These are phyloP conservation scores for Halteria grandinella DNA, from an alignment of 73 alveolate genomes.

Conservation along the genomic window DNA sequence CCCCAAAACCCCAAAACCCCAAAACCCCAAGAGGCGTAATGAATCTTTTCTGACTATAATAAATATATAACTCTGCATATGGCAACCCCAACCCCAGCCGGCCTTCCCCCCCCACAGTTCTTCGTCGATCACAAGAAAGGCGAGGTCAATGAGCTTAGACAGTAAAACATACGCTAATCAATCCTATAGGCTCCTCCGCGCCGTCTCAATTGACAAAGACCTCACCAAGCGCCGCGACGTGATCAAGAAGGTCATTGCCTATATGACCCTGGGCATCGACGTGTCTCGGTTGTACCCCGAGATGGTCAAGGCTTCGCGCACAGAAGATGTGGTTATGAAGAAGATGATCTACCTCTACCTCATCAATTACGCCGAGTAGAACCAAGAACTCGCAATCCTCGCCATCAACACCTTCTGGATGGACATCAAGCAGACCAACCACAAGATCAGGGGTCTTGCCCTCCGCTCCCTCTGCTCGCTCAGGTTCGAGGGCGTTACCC, in stretches of 20 bases:
- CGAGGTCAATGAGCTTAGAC: constrained; percentile 90
- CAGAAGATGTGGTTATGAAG: constrained; percentile 96
- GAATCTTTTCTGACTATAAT: no score
- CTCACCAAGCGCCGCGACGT: constrained; percentile 88
- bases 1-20: no score
- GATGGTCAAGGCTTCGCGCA: constrained; percentile 96
- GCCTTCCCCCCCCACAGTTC: constrained; percentile 86
- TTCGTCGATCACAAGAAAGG: constrained; percentile 96
- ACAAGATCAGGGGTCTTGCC: constrained; percentile 97
- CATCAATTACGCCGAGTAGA: constrained; percentile 95
- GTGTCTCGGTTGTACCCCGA: constrained; percentile 92
- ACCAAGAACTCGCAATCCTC: constrained; percentile 92
- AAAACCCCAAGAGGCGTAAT: no score
- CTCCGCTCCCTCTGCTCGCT: constrained; percentile 94
- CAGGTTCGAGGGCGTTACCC: constrained; percentile 92
- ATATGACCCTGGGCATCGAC: constrained; percentile 98
- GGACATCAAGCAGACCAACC: constrained; percentile 94
- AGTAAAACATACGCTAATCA: no score
- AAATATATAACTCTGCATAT: no score
- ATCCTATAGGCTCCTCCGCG: constrained; percentile 87
- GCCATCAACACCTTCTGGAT: constrained; percentile 96
- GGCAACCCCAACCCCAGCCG: no score
- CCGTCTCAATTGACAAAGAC: constrained; percentile 85
- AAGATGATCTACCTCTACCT: constrained; percentile 97
- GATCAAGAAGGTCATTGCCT: constrained; percentile 96